Evolutionary conservation across 2,329 filamentous ascomycete genomes (phyloP), one percentile per base, ranked within the genome.

Genomic region (Paecilomyces formosus): DNA sequence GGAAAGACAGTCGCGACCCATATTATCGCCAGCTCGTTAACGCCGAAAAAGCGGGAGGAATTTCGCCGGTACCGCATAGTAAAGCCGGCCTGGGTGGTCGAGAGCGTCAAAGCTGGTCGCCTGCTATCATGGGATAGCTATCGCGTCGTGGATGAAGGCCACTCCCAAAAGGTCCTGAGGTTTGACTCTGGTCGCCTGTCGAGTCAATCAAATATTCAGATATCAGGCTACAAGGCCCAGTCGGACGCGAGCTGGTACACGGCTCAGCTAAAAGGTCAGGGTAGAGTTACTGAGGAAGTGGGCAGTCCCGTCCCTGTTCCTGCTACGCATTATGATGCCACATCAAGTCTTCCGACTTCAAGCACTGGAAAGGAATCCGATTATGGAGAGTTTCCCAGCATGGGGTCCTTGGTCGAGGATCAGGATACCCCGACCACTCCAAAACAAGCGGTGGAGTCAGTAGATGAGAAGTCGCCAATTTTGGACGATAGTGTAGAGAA

Each of bases 1-100:
- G 89, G 87, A 39, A 99, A 99, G 78, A 97, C 93, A 0, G 88
- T 89, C 71, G 93, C 92, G 0, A 99, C 95, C 0, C 93, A 99
- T 71, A 96, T 99, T 64, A 92, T 99, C 66, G 92, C 93, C 3
- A 93, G 91, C 56, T 88, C 85, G 56, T 78, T 99, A 22, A 94
- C 94, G 0, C 92, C 91, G 0, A 97, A 97, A 77, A 99, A 99
- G 74, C 86, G 86, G 28, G 85, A 93, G 57, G 94, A 99, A 63
- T 97, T 96, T 69, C 83, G 81, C 57, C 86, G 85, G 63, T 97
- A 97, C 73, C 86, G 93, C 53, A 90, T 99, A 39, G 94, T 97
- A 55, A 96, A 94, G 73, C 94, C 94, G 0, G 87, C 90, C 21
- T 99, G 94, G 94, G 84, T 99, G 2, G 87, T 91, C 13, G 93